These are phyloP conservation scores for Neurospora discreta DNA, from an alignment of 495 filamentous ascomycete genomes.

Conservation along the genomic window DNA sequence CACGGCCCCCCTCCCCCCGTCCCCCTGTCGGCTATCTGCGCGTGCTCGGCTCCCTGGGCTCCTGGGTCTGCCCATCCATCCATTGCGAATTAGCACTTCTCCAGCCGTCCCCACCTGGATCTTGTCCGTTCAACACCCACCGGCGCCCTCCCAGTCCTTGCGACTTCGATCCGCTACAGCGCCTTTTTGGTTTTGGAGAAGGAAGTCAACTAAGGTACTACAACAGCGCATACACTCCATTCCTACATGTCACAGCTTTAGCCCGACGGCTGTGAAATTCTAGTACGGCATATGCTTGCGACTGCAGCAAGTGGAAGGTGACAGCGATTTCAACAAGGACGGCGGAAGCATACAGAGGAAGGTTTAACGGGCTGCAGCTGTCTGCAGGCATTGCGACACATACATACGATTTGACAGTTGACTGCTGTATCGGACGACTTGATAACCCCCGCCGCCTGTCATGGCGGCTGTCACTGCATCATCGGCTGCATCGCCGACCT, in stretches of 20 bases:
- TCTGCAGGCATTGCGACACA: background rate
- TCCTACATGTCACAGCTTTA: background rate
- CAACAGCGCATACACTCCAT: background rate
- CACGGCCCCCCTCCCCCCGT: background rate
- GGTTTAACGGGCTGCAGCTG: background rate
- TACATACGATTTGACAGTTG: background rate
- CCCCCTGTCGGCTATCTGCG: background rate
- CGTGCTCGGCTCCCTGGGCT: background rate
- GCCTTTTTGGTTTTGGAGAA: background rate
- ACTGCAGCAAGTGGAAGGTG: background rate
- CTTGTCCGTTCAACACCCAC: background rate
- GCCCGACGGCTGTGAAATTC: background rate
- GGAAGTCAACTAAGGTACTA: background rate
- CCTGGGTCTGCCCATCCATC: background rate
- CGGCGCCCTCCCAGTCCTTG: background rate
- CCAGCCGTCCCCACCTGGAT: background rate
- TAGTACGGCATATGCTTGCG: background rate
- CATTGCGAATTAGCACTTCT: background rate
- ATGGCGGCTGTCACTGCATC: constrained; percentile 37
- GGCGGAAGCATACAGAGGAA: background rate
- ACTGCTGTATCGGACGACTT: background rate
- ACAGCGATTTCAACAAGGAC: background rate
- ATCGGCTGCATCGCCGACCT: constrained; percentile 19
- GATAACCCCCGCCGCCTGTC: constrained; percentile 9
- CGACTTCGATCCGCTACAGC: background rate